A percentile compares a stretch with the other conserved stretches of the same genome.
Conservation (phyloP, 176 grass and related monocot genomes). For the Musa schizocarpa region DNA sequence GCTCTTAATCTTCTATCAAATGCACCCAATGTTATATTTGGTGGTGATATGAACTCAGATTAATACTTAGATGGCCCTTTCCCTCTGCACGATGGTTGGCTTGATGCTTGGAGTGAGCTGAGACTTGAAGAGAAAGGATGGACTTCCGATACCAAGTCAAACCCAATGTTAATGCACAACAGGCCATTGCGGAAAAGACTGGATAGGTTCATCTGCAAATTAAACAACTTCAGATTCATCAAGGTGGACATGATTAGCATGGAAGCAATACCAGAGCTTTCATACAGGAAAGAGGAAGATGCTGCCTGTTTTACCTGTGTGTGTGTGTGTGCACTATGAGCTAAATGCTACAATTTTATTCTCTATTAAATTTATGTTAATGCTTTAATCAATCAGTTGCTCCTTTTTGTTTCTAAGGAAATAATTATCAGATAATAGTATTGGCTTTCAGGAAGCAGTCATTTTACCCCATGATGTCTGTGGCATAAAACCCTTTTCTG, state of each 20-base stretch:
- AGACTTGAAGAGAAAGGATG: not conserved
- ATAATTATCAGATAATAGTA: too few relatives aligned
- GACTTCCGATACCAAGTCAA: not conserved
- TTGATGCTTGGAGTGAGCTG: not conserved
- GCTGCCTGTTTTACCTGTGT: too few relatives aligned
- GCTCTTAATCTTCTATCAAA: not conserved
- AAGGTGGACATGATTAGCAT: constrained; percentile 4
- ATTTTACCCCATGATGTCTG: too few relatives aligned
- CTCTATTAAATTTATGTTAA: too few relatives aligned
- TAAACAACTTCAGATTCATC: constrained; percentile 16
- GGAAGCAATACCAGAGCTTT: too few relatives aligned
- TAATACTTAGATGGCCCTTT: not conserved
- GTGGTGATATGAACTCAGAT: not conserved
- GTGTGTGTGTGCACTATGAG: too few relatives aligned
- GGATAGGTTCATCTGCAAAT: constrained; percentile 19
- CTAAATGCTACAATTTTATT: too few relatives aligned
- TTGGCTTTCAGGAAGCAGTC: too few relatives aligned
- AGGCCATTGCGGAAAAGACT: not conserved
- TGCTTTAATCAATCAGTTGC: too few relatives aligned
- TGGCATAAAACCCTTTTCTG: too few relatives aligned
- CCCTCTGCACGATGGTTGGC: not conserved
- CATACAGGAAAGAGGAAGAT: too few relatives aligned
- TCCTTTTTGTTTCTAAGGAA: too few relatives aligned
- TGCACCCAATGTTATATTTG: not conserved
- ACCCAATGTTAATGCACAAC: not conserved